Evolutionary conservation across 306 rosid species (phyloP), one percentile per base, ranked within the genome.

Genomic region (Lathyrus aphaca): DNA sequence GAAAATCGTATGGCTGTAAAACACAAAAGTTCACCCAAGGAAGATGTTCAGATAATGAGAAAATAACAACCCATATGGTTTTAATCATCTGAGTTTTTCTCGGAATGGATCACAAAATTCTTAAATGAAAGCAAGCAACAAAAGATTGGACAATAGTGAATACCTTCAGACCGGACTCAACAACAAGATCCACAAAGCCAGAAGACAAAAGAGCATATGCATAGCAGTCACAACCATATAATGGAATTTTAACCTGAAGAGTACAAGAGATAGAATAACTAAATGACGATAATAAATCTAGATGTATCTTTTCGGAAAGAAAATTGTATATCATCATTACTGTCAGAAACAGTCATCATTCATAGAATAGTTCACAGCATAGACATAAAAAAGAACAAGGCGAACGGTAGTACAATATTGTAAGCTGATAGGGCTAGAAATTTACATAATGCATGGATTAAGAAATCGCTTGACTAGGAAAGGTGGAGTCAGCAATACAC

Each of bases 211-310:
- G 97, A 15, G 96, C 98, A 88, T 85, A 91, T 21, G 97, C 97
- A 77, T 94, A 94, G 92, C 98, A 94, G 86, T 94, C 98, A 66
- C 98, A 90, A 11, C 96, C 98, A 62, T 94, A 94, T 46, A 94
- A 74, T 43, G 98, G 91, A 76, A 86, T 86, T 83, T 94, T 94
- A 49, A 90, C 98, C 98, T 94, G 87, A 16, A 42, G 32, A 76
- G n/a, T 21, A 57, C 29, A 54, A 32, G 63, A n/a, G 12, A 45
- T 16, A 66, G 48, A 70, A 21, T 65, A 43, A 39, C 15, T 12
- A 30, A 38, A n/a, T 10, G 60, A 40, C 59, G 56, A 57, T 50
- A 17, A 54, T 7, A 43, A 17, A 55, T 68, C 27, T 18, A 42
- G 9, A 54, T 17, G 16, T 35, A 15, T 60, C 8, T 65, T 3